A percentile compares a stretch with the other conserved stretches of the same genome.
These are phyloP conservation scores for Pseudotulostoma volvatum DNA, from an alignment of 495 filamentous ascomycete genomes.

Conservation along the genomic window DNA sequence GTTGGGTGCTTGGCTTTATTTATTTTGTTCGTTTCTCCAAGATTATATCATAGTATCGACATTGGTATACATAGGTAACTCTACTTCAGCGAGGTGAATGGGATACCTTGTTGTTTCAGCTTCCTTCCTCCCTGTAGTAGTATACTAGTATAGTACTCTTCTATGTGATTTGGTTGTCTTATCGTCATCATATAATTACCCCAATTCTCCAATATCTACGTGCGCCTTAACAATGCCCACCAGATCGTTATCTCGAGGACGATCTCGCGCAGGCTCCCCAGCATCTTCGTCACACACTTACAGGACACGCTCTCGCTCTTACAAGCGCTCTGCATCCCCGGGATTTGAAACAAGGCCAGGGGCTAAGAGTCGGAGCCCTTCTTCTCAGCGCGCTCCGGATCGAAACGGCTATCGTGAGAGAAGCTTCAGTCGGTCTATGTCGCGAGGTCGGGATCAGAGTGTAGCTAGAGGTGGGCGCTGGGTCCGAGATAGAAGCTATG, in stretches of 20 bases:
- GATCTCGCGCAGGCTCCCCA: slow-evolving; percentile 11
- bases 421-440: slow-evolving; percentile 29
- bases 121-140: too few relatives aligned
- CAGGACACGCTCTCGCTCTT: slow-evolving; percentile 16
- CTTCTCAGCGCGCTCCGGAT: slow-evolving; percentile 12
- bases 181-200: too few relatives aligned
- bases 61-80: too few relatives aligned
- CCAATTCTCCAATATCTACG: too few relatives aligned
- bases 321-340: slow-evolving; percentile 33
- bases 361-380: slow-evolving; percentile 20
- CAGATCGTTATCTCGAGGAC: slow-evolving; percentile 8
- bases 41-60: too few relatives aligned
- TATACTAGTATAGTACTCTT: too few relatives aligned
- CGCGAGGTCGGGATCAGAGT: slow-evolving; percentile 20
- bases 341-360: slow-evolving; percentile 25
- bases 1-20: too few relatives aligned
- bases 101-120: too few relatives aligned
- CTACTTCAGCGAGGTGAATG: too few relatives aligned
- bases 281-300: slow-evolving; percentile 1
- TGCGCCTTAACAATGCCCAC: too few relatives aligned
- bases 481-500: slow-evolving; percentile 29
- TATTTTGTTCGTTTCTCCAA: too few relatives aligned
- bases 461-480: slow-evolving; percentile 16
- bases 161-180: too few relatives aligned
- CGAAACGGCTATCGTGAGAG: slow-evolving; percentile 23